Evolutionary conservation across 139 green algal species (phyloP).

Genomic region (Chlamydomonas sp.): DNA sequence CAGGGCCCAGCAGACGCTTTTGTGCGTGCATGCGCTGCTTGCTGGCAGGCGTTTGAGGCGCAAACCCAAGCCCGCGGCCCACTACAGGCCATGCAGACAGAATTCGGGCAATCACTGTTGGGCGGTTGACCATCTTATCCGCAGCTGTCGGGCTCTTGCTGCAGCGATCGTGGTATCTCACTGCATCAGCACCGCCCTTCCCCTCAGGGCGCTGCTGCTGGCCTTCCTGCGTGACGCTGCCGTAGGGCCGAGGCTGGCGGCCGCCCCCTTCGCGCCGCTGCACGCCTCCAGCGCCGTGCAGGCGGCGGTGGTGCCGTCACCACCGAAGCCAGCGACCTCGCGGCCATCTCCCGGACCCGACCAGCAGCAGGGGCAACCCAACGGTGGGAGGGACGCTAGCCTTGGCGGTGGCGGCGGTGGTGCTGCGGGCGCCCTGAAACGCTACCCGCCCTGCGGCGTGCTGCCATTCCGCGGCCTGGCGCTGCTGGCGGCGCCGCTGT

Average conservation of each 20-base stretch:
- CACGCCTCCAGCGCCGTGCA: neutral
- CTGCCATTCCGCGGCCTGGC: slow-evolving; percentile 51
- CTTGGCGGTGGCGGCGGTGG: neutral
- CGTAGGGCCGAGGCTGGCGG: slow-evolving; percentile 16
- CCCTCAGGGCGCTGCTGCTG: slow-evolving; percentile 50
- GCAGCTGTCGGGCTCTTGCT: too few relatives aligned
- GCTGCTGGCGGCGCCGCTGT: slow-evolving; percentile 66
- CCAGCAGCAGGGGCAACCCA: neutral
- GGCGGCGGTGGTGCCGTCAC: neutral
- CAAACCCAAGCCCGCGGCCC: too few relatives aligned
- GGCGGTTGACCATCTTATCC: too few relatives aligned
- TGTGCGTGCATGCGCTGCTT: too few relatives aligned
- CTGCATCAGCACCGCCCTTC: neutral
- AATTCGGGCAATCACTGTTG: too few relatives aligned
- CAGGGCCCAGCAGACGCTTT: too few relatives aligned
- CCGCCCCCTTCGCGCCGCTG: slow-evolving; percentile 17
- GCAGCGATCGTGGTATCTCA: too few relatives aligned
- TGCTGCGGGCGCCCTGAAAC: neutral
- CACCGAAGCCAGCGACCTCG: neutral
- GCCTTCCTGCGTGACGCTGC: slow-evolving; percentile 54
- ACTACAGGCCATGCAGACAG: too few relatives aligned
- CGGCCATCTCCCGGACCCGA: neutral
- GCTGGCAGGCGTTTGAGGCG: too few relatives aligned
- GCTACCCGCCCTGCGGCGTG: slow-evolving; percentile 47
- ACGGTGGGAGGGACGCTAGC: neutral